Evolutionary conservation across 2,329 filamentous ascomycete genomes (phyloP).

Genomic region (Ophiostoma novo-ulmi): DNA sequence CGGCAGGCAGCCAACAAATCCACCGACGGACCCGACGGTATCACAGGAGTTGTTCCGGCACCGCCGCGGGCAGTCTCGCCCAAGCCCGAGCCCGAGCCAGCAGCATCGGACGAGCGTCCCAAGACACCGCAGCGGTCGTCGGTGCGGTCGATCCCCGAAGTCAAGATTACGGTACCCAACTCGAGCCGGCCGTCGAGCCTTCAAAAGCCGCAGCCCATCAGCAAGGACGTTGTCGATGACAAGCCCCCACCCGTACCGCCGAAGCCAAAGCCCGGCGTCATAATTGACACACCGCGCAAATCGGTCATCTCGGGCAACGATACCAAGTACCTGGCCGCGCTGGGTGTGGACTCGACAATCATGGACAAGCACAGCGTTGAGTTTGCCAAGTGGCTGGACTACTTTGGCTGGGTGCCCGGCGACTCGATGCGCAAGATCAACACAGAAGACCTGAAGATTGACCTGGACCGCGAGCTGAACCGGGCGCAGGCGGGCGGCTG

Average conservation of each 20-base stretch:
- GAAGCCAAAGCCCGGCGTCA: constrained; percentile 25
- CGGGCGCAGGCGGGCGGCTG: constrained; percentile 89
- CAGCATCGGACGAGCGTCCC: constrained; percentile 31
- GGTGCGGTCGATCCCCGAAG: constrained; percentile 52
- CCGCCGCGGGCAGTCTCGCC: constrained; percentile 50
- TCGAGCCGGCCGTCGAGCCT: constrained; percentile 40
- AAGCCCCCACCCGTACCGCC: constrained; percentile 32
- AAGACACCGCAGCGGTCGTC: constrained; percentile 35
- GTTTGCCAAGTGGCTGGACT: constrained; percentile 75
- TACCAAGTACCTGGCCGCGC: constrained; percentile 66
- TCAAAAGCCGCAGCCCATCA: constrained; percentile 29
- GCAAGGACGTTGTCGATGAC: constrained; percentile 28
- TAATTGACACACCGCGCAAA: constrained; percentile 44
- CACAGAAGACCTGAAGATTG: constrained; percentile 73
- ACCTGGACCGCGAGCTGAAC: constrained; percentile 81
- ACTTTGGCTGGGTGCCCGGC: constrained; percentile 81
- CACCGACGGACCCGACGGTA: constrained; percentile 75
- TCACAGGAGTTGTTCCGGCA: constrained; percentile 80
- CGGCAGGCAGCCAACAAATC: constrained; percentile 55
- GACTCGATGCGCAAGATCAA: constrained; percentile 68
- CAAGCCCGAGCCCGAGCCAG: constrained; percentile 32
- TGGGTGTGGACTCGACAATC: constrained; percentile 73
- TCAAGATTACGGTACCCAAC: constrained; percentile 52
- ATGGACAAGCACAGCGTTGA: constrained; percentile 72
- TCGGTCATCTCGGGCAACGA: constrained; percentile 68